Evolutionary conservation across 2,329 filamentous ascomycete genomes (phyloP).

Genomic region (Tolypocladium endophyticum): DNA sequence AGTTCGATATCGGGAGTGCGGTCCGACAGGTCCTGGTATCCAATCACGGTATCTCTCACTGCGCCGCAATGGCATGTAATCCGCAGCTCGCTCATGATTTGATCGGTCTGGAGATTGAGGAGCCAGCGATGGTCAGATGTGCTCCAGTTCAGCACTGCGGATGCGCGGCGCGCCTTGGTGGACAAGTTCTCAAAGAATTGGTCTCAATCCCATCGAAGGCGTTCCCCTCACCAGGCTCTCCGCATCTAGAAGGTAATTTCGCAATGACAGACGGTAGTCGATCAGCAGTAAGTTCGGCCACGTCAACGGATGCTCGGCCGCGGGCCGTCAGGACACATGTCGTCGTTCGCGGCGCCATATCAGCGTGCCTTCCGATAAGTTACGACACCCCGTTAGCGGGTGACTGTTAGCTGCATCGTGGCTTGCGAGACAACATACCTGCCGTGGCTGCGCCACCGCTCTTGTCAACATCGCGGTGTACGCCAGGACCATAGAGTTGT

Average conservation of each 20-base stretch:
- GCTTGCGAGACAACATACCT: background rate
- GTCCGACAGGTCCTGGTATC: background rate
- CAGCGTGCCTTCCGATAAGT: background rate
- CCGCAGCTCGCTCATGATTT: background rate
- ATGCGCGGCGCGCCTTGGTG: too few species aligned
- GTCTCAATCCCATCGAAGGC: too few species aligned
- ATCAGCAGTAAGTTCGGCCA: background rate
- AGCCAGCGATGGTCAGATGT: background rate
- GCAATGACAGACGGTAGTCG: background rate
- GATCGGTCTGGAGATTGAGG: background rate
- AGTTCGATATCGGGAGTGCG: slow-evolving; percentile 9
- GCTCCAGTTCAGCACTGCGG: background rate
- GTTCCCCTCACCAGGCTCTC: too few species aligned
- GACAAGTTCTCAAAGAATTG: background rate
- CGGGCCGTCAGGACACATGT: background rate
- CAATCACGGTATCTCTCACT: background rate
- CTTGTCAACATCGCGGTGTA: too few species aligned
- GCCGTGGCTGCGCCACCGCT: background rate
- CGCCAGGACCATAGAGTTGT: too few species aligned
- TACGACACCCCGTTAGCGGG: background rate
- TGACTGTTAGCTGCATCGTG: background rate
- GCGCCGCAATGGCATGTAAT: background rate
- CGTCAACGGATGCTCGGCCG: background rate
- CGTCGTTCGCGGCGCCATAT: background rate
- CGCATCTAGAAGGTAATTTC: too few species aligned